These are phyloP conservation scores for Dictyostelium brefeldianum DNA, from an alignment of 78 protist species.

Conservation along the genomic window DNA sequence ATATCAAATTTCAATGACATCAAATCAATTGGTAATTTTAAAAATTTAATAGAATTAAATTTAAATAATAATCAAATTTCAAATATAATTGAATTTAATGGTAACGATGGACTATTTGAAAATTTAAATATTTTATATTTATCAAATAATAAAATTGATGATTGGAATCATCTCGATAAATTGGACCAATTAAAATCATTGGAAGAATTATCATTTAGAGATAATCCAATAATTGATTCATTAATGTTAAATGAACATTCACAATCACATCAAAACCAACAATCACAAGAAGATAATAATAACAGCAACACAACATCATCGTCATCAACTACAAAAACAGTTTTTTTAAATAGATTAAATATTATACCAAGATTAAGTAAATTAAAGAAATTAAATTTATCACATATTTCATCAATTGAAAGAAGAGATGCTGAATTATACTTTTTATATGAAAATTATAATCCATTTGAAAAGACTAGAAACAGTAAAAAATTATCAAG, in stretches of 20 bases:
- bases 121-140: constrained; percentile 19
- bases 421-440: constrained; percentile 51
- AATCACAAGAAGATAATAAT: background rate
- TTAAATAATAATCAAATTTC: constrained; percentile 26
- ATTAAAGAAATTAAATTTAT: constrained; percentile 44
- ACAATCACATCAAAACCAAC: background rate
- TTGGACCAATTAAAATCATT: constrained; percentile 8
- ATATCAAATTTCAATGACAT: constrained; percentile 1
- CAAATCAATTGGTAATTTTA: background rate
- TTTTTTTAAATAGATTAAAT: constrained; percentile 32
- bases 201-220: constrained; percentile 49
- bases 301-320: background rate
- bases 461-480: background rate
- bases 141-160: constrained; percentile 31
- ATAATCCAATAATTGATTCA: constrained; percentile 44
- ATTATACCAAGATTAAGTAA: constrained; percentile 43
- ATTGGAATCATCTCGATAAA: constrained; percentile 1
- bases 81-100: background rate
- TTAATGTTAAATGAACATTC: background rate
- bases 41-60: constrained; percentile 23
- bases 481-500: background rate
- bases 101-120: background rate
- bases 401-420: constrained; percentile 32
- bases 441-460: constrained; percentile 44
- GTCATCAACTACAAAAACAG: background rate